A percentile compares a stretch with the other conserved stretches of the same genome.
Conservation (phyloP, 2,329 filamentous ascomycete species). For the Colletotrichum caudatum region DNA sequence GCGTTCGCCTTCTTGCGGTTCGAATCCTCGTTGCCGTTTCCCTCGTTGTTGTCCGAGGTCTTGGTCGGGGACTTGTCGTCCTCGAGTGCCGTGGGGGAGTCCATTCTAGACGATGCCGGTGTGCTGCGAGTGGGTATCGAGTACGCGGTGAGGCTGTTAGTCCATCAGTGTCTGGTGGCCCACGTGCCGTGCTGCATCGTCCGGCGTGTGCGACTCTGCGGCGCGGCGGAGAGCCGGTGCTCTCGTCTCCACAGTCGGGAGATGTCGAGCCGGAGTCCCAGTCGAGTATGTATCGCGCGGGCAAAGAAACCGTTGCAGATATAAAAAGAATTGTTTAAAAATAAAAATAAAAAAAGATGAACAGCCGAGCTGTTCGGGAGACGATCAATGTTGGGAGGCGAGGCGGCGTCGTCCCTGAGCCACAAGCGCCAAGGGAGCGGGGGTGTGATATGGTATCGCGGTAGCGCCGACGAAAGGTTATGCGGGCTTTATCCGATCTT, state of each 20-base stretch:
- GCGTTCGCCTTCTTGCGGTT: constrained; percentile 57
- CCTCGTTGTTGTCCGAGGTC: constrained; percentile 51
- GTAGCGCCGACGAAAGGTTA: constrained; percentile 34
- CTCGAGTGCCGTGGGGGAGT: constrained; percentile 45
- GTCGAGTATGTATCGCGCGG: constrained; percentile 4
- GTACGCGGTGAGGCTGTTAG: constrained; percentile 24
- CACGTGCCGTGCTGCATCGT: constrained; percentile 26
- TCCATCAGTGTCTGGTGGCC: constrained; percentile 29
- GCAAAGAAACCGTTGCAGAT: not conserved
- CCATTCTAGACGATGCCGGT: constrained; percentile 46
- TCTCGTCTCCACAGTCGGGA: not conserved
- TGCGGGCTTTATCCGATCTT: constrained; percentile 21
- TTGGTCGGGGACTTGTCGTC: constrained; percentile 48
- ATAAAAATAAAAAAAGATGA: not conserved
- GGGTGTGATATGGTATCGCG: constrained; percentile 11
- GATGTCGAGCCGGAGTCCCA: not conserved
- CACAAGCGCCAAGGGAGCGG: constrained; percentile 16
- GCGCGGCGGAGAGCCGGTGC: constrained; percentile 5
- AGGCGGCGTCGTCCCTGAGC: constrained; percentile 17
- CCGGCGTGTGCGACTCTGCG: constrained; percentile 12
- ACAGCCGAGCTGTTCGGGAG: constrained; percentile 1
- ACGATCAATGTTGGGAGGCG: constrained; percentile 4
- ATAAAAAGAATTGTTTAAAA: too few relatives aligned
- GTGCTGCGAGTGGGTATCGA: constrained; percentile 24
- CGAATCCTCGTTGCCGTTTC: constrained; percentile 55